Evolutionary conservation across 345 rosid species (phyloP), one percentile per base, ranked within the genome.

Genomic region (Moricandia arvensis): DNA sequence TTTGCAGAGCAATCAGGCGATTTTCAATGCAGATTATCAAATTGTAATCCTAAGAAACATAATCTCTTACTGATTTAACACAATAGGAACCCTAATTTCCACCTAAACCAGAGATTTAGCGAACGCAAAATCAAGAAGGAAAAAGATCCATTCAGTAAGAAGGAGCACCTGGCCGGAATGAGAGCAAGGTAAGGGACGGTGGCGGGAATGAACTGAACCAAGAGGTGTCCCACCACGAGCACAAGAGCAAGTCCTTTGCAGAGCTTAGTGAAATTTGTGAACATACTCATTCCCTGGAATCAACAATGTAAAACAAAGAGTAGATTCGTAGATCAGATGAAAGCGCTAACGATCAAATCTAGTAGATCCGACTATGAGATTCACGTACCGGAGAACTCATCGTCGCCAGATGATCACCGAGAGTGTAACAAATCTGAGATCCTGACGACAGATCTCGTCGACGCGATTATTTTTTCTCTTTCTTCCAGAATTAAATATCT

Each of bases 201-300:
- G 2, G 89, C 71, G 37, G 99, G 99, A 29, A 93, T 58, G 82
- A 91, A 73, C 81, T 86, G 99, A 83, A 93, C 95, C 30, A 87
- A 80, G 82, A 84, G 55, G 87, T 96, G 95, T 2, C 93, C 98
- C 15, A 82, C 82, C 18, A 88, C 85, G 30, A 93, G 91, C 35
- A 96, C 89, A 60, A 86, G 89, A 2, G 97, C 89, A 11, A 93
- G 73, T 64, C 96, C 98, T 83, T 96, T 93, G 83, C 99, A 90
- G 35, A 93, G 89, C 88, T 84, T 84, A 15, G 98, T 96, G 77
- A 93, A 93, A 74, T 91, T 96, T 31, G 83, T 80, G 58, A 86
- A 87, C 77, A 86, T 74, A 75, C 86, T 80, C 78, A 81, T 53
- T 67, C 94, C 90, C 97, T 93, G 59, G 59, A 21, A 59, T 8